A percentile compares a stretch with the other conserved stretches of the same genome.
Conservation (phyloP, 2,329 filamentous ascomycete species). For the Botrytis hyacinthi region DNA sequence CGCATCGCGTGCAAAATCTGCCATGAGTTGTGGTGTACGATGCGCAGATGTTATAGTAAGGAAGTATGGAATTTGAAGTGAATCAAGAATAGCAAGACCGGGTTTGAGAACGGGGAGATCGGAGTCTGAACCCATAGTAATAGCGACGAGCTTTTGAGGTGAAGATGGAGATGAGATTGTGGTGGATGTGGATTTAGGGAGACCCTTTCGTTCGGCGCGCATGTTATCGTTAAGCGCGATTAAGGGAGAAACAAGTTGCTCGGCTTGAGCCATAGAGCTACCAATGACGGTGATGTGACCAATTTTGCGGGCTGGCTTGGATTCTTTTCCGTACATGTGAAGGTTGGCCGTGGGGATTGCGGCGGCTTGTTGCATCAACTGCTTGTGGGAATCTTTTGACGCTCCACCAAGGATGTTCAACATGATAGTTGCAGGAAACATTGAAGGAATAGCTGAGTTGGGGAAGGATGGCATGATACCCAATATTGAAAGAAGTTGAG, state of each 20-base stretch:
- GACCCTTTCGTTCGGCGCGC: conserved; percentile 49
- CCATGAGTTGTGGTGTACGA: conserved; percentile 70
- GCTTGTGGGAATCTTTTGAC: conserved; percentile 60
- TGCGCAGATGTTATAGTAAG: conserved; percentile 78
- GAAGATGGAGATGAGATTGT: conserved; percentile 28
- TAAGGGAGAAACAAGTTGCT: conserved; percentile 66
- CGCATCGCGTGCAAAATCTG: conserved; percentile 52
- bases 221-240: conserved; percentile 63
- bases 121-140: conserved; percentile 78
- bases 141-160: conserved; percentile 59
- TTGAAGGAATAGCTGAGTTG: conserved; percentile 40
- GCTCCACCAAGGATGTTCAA: conserved; percentile 75
- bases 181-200: conserved; percentile 43
- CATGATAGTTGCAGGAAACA: conserved; percentile 60
- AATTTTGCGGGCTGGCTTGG: conserved; percentile 88
- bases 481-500: conserved; percentile 76
- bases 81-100: conserved; percentile 45
- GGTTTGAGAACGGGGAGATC: conserved; percentile 75
- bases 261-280: conserved; percentile 62
- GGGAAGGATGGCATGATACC: conserved; percentile 44
- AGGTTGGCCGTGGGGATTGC: conserved; percentile 60
- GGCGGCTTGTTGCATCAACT: conserved; percentile 53
- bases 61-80: conserved; percentile 71
- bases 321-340: conserved; percentile 89
- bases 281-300: conserved; percentile 86